Percentiles rank a stretch among this genome's conserved stretches.
Evolutionary conservation across 345 rosid genomes (phyloP).

Genomic region (Bretschneidera sinensis): DNA sequence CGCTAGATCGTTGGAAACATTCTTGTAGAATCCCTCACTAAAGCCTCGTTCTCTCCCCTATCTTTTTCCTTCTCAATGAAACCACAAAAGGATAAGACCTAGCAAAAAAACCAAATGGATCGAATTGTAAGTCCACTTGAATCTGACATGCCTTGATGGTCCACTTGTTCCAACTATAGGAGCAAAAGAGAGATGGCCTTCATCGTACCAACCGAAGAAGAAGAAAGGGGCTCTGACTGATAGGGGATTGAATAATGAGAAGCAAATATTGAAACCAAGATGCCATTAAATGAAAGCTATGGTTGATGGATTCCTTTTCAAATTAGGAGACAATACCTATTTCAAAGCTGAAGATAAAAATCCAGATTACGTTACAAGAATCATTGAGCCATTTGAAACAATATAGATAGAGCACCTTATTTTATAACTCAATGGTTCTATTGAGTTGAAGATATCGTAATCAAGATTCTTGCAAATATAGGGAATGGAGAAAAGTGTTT

Average conservation of each 20-base stretch:
- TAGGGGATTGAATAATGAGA: constrained; percentile 11
- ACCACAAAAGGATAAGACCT: constrained; percentile 6
- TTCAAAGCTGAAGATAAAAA: constrained; percentile 29
- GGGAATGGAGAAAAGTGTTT: constrained; percentile 31
- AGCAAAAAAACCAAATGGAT: constrained; percentile 5
- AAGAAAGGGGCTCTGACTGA: not conserved
- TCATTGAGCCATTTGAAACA: constrained; percentile 30
- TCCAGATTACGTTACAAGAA: constrained; percentile 30
- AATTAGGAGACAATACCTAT: constrained; percentile 29
- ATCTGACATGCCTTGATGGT: constrained; percentile 18
- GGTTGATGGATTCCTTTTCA: constrained; percentile 25
- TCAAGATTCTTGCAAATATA: constrained; percentile 11
- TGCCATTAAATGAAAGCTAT: constrained; percentile 24
- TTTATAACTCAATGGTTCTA: constrained; percentile 39
- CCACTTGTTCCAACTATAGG: constrained; percentile 18
- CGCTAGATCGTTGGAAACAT: too few relatives aligned
- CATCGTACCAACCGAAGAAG: constrained; percentile 6
- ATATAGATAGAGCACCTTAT: constrained; percentile 14
- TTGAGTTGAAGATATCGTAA: constrained; percentile 36
- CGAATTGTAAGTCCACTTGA: too few relatives aligned
- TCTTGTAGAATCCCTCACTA: too few relatives aligned
- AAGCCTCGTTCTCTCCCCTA: too few relatives aligned
- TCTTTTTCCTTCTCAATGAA: too few relatives aligned
- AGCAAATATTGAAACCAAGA: constrained; percentile 21
- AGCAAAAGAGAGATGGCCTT: constrained; percentile 31